Conservation (phyloP, 169 alveolate genomes). For the Eimeria acervulina region DNA sequence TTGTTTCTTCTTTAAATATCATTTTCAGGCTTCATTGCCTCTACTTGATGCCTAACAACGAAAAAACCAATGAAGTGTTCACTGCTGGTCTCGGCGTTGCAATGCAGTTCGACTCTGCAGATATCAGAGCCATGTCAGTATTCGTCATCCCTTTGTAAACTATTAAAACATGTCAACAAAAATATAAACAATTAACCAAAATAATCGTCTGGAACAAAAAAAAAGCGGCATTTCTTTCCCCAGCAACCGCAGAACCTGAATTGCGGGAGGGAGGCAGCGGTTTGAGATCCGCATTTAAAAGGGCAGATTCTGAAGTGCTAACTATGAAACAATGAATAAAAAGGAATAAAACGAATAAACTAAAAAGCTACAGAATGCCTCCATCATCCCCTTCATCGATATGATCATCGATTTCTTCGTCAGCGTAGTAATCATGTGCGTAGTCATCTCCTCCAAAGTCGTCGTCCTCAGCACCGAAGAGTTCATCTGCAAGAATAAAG, state of each 20-base stretch:
- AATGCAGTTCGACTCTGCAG: background rate
- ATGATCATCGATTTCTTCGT: slow-evolving; percentile 81
- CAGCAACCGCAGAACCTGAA: background rate
- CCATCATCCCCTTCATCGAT: slow-evolving; percentile 83
- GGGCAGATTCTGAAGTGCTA: too few relatives aligned
- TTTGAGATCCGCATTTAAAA: background rate
- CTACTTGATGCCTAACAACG: background rate
- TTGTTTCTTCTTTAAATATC: background rate
- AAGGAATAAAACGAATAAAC: too few relatives aligned
- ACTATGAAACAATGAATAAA: too few relatives aligned
- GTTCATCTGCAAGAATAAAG: slow-evolving; percentile 58
- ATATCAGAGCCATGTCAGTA: background rate
- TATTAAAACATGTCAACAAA: background rate
- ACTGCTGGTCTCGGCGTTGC: background rate
- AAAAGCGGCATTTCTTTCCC: background rate
- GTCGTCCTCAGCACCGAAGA: slow-evolving; percentile 76
- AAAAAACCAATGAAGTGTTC: background rate
- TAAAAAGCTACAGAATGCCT: slow-evolving; percentile 53
- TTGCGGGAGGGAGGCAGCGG: background rate
- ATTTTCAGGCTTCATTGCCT: background rate
- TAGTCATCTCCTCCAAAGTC: slow-evolving; percentile 84
- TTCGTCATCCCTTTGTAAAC: background rate
- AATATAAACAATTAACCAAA: background rate
- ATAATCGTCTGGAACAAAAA: background rate
- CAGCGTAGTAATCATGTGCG: slow-evolving; percentile 84